phyloP scores from a whole-genome alignment of 805 yeast genomes.

The Lipomyces japonicus region DNA sequence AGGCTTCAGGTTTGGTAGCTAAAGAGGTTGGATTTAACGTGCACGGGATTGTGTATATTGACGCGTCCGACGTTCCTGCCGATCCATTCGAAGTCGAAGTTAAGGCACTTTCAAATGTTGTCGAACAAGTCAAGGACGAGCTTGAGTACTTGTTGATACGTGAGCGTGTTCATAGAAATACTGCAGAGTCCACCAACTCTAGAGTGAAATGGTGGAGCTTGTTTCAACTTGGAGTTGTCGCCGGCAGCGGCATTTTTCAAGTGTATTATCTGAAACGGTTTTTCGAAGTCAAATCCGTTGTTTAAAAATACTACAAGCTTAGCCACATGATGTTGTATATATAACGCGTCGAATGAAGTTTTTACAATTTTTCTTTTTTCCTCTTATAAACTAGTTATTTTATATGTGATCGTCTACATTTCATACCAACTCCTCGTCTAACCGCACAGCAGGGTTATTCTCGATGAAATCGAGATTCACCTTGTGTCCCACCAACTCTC shows the following conservation, averaged over 20 bases:
- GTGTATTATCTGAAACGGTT: constrained; percentile 90
- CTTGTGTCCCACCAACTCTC: constrained; percentile 96
- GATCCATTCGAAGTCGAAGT: constrained; percentile 71
- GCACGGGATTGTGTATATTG: constrained; percentile 85
- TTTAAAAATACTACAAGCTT: constrained; percentile 41
- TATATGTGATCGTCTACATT: too few species aligned
- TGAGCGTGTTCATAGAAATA: constrained; percentile 96
- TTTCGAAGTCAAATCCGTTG: constrained; percentile 89
- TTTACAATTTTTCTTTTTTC: too few species aligned
- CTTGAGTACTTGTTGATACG: constrained; percentile 86
- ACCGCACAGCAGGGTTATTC: constrained; percentile 94
- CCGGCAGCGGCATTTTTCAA: constrained; percentile 84
- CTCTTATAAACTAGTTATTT: background rate
- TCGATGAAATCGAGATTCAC: constrained; percentile 92
- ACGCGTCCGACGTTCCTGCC: constrained; percentile 42
- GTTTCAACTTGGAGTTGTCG: constrained; percentile 83
- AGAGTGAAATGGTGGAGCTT: constrained; percentile 98
- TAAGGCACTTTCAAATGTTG: constrained; percentile 65
- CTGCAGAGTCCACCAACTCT: constrained; percentile 95
- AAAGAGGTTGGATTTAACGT: constrained; percentile 94
- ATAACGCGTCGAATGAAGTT: background rate
- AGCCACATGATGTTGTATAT: background rate
- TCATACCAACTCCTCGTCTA: constrained; percentile 60
- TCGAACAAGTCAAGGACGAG: constrained; percentile 87
- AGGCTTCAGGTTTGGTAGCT: constrained; percentile 62